Base-by-base conservation (phyloP, 2,329 filamentous ascomycete species). In the Fusarium sp. region DNA sequence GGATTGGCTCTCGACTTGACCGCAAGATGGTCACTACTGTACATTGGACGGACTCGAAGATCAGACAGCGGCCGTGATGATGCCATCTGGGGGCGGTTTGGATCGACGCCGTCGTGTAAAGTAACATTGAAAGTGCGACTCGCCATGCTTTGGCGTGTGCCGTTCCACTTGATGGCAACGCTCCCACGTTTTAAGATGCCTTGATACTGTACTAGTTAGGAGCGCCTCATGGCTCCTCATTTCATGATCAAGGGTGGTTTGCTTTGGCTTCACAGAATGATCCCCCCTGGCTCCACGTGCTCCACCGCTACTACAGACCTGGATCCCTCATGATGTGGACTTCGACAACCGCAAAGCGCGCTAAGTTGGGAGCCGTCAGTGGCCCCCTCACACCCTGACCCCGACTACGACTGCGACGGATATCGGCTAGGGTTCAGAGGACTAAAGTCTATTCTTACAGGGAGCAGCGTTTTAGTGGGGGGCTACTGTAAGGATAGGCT, bases 391-490 rank as follows among this genome's bases (percentile, higher is more conserved):
- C 57, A 52, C 34, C 53, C 48, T 45, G 59, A 57, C 49, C 55
- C 64, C 45, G 55, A 57, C 43, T 28, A 31, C 50, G 25, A 58
- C 62, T 70, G 62, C 63, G 63, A 71, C 71, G 71, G 71, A 74
- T 71, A 65, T 71, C 64, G 69, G 67, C 67, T 74, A 74, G 72
- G 60, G 66, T 55, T 37, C 31, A 58, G 60, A 69, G 65, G 48
- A 43, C 58, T 54, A 74, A 74, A 74, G 71, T 71, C 59, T 74
- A 74, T 73, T 73, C 52, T 41, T 42, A 59, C 61, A 72, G 58
- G 62, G 62, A 56, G 34, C 53, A 53, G 46, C 64, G 58, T 19
- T 39, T n/a, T 14, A 62, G 46, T 62, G 48, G 62, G 34, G 41
- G 62, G 25, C 30, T 16, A n/a, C 18, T 26, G 37, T 49, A 54